These are phyloP conservation scores for Chrysanthemum makinoi DNA, from an alignment of 129 eudicot species.

Conservation along the genomic window DNA sequence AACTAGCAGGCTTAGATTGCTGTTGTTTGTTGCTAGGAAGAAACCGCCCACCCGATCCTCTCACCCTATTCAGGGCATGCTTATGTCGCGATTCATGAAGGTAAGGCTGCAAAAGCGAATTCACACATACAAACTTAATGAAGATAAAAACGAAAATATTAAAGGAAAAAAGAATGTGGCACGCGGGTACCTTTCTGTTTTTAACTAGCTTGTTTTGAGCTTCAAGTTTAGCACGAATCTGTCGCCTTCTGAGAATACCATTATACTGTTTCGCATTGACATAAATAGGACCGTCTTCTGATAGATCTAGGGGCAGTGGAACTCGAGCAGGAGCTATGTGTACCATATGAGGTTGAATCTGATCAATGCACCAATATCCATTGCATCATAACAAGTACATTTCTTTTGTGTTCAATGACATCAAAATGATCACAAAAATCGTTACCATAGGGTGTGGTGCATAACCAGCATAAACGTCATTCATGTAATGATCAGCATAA, in stretches of 20 bases:
- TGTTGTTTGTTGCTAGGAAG: slow-evolving; percentile 39
- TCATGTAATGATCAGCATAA: slow-evolving; percentile 58
- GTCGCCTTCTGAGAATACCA: slow-evolving; percentile 84
- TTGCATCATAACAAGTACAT: slow-evolving; percentile 8
- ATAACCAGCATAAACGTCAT: slow-evolving; percentile 58
- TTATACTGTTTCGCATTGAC: slow-evolving; percentile 84
- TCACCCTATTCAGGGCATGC: slow-evolving; percentile 58
- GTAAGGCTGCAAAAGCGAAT: slow-evolving; percentile 44
- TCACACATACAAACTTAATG: not conserved
- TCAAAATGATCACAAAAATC: not conserved
- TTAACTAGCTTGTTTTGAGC: slow-evolving; percentile 90
- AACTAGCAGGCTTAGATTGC: slow-evolving; percentile 26
- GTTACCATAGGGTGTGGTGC: slow-evolving; percentile 65
- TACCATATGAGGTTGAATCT: slow-evolving; percentile 60
- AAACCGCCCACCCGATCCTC: slow-evolving; percentile 62
- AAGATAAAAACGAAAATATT: too few relatives aligned
- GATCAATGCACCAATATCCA: slow-evolving; percentile 17
- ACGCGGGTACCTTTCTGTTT: slow-evolving; percentile 66
- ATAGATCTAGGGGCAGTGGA: slow-evolving; percentile 67
- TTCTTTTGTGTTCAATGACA: not conserved
- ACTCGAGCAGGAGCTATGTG: slow-evolving; percentile 64
- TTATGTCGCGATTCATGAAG: slow-evolving; percentile 65
- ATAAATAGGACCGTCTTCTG: slow-evolving; percentile 84
- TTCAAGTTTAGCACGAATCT: slow-evolving; percentile 81
- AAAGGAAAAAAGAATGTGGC: not conserved